These are phyloP conservation scores for Rutstroemia sp. DNA, from an alignment of 2,329 filamentous ascomycete genomes.

Conservation along the genomic window DNA sequence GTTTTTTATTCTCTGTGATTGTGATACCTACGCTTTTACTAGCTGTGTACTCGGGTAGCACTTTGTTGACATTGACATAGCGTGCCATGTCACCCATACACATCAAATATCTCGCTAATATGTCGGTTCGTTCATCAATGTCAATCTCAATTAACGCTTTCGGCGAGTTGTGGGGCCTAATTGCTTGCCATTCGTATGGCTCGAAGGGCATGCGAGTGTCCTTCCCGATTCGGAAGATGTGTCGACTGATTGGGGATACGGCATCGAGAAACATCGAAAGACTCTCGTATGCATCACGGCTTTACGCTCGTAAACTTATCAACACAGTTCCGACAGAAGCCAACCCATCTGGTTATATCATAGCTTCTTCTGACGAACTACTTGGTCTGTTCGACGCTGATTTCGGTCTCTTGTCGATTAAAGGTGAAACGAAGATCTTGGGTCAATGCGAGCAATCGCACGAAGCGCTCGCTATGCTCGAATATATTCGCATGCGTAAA, in stretches of 20 bases:
- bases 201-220: conserved; percentile 76
- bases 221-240: conserved; percentile 90
- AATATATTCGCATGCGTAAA: conserved; percentile 71
- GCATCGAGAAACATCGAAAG: conserved; percentile 83
- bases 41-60: background rate
- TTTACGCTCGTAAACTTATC: conserved; percentile 82
- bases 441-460: conserved; percentile 69
- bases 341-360: conserved; percentile 84
- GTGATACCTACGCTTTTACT: too few relatives aligned
- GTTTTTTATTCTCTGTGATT: background rate
- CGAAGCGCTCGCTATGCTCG: conserved; percentile 75
- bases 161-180: conserved; percentile 77
- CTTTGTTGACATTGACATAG: background rate
- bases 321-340: conserved; percentile 74
- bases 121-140: conserved; percentile 92
- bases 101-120: conserved; percentile 78
- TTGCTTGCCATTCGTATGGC: conserved; percentile 80
- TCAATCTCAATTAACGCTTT: conserved; percentile 89
- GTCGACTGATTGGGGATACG: conserved; percentile 76
- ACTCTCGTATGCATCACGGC: conserved; percentile 73
- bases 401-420: conserved; percentile 76
- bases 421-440: conserved; percentile 81
- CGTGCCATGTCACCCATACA: conserved; percentile 89
- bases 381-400: conserved; percentile 81
- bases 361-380: conserved; percentile 80